These are phyloP conservation scores for Lanmaoa rubissima DNA, from an alignment of 768 basidiomycete species.

Conservation along the genomic window DNA sequence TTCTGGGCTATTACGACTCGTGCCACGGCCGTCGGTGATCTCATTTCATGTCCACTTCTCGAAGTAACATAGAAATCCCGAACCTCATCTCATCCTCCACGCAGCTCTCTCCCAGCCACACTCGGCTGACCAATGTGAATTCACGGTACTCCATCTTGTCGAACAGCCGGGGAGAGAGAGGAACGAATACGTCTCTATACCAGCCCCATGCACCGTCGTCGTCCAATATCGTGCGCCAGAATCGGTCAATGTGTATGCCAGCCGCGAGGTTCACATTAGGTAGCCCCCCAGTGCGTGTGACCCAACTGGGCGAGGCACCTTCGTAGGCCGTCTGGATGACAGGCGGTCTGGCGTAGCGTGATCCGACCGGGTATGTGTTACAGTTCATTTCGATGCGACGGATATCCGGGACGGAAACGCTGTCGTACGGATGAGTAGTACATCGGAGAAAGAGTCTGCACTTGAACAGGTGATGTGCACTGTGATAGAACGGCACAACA, in stretches of 20 bases:
- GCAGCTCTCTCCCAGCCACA: conserved; percentile 34
- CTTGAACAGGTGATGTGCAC: conserved; percentile 19
- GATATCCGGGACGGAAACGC: conserved; percentile 8
- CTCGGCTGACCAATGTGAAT: conserved; percentile 39
- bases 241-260: conserved; percentile 25
- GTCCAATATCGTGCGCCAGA: conserved; percentile 15
- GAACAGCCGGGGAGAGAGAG: conserved; percentile 48
- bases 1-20: not conserved
- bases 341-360: conserved; percentile 1
- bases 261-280: not conserved
- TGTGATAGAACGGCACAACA: not conserved
- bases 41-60: conserved; percentile 35
- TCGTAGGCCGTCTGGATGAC: conserved; percentile 15
- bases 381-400: conserved; percentile 22
- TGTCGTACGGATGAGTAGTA: conserved; percentile 8
- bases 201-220: conserved; percentile 29
- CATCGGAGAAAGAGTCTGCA: conserved; percentile 27
- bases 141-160: conserved; percentile 43
- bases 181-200: conserved; percentile 43
- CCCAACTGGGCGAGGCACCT: conserved; percentile 4
- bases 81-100: conserved; percentile 33
- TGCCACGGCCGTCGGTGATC: not conserved
- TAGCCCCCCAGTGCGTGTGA: not conserved
- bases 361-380: conserved; percentile 9
- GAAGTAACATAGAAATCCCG: conserved; percentile 44